Conservation (phyloP, 345 rosid genomes). For the Psidium friedrichsthalianum region DNA sequence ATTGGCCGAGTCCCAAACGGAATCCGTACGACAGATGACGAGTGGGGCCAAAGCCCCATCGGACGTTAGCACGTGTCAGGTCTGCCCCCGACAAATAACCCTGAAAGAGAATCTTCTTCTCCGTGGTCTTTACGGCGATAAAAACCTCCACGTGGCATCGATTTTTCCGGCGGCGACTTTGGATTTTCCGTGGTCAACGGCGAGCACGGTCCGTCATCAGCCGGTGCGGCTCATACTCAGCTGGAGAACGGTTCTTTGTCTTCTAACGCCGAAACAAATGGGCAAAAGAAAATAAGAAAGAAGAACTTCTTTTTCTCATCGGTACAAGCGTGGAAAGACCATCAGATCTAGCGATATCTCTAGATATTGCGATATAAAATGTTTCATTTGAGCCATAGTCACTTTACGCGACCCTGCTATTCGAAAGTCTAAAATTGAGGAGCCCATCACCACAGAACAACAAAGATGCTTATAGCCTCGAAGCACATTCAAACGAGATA, state of each 20-base stretch:
- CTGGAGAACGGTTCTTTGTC: neutral
- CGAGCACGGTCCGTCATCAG: neutral
- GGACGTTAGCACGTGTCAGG: neutral
- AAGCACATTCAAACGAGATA: neutral
- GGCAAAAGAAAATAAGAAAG: neutral
- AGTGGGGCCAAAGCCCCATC: neutral
- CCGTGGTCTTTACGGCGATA: neutral
- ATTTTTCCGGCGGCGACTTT: neutral
- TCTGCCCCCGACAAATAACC: neutral
- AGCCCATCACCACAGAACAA: accelerated
- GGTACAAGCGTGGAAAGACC: too few relatives aligned
- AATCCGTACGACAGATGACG: neutral
- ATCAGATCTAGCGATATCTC: neutral
- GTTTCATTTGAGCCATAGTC: neutral
- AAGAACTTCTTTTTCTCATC: too few relatives aligned
- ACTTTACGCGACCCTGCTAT: too few relatives aligned
- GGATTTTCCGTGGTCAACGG: neutral
- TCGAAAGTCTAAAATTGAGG: too few relatives aligned
- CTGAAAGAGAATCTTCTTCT: neutral
- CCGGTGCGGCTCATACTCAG: neutral
- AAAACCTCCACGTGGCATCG: neutral
- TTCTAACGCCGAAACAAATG: neutral
- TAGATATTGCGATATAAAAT: accelerated
- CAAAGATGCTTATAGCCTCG: neutral
- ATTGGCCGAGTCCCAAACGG: neutral